phyloP scores from a whole-genome alignment of 2,329 filamentous ascomycete genomes.

The Botryotinia convoluta region DNA sequence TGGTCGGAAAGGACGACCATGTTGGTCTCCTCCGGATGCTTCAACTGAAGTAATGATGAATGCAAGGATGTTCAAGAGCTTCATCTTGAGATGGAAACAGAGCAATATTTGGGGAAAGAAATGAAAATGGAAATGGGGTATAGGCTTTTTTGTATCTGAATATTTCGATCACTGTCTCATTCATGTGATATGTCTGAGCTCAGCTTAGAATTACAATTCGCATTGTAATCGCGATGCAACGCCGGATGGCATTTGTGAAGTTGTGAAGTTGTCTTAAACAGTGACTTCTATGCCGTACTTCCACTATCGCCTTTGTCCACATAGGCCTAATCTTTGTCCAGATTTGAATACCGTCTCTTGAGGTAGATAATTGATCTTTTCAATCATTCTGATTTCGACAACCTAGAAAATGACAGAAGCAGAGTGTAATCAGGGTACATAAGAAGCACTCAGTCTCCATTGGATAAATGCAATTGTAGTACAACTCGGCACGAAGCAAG shows the following conservation, averaged over 20 bases:
- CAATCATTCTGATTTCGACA: not conserved
- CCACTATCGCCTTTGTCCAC: not conserved
- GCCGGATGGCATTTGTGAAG: not conserved
- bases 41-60: not conserved
- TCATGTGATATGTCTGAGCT: not conserved
- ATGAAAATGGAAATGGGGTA: not conserved
- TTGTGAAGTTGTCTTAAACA: not conserved
- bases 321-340: not conserved
- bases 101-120: not conserved
- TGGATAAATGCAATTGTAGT: not conserved
- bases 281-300: not conserved
- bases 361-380: not conserved
- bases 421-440: too few relatives aligned
- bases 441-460: too few relatives aligned
- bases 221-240: not conserved
- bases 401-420: too few relatives aligned
- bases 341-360: not conserved
- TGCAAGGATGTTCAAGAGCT: not conserved
- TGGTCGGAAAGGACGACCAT: not conserved
- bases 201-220: not conserved
- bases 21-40: not conserved
- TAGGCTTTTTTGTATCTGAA: not conserved
- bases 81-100: not conserved
- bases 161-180: not conserved
- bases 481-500: not conserved